phyloP scores from a whole-genome alignment of 495 filamentous ascomycete species.

The Ramalina intermedia region DNA sequence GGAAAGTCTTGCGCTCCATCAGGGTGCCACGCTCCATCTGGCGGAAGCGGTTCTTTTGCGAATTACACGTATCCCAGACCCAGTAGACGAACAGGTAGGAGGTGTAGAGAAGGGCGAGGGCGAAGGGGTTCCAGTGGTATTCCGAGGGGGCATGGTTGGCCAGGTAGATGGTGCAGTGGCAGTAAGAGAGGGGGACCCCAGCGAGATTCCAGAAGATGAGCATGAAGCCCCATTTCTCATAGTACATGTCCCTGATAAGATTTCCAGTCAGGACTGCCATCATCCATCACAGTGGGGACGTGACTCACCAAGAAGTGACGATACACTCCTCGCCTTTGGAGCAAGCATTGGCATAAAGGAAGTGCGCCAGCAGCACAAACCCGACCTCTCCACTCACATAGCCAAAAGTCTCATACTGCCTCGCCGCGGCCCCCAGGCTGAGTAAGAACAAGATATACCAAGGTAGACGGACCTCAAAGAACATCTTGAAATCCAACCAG shows the following conservation, averaged over 20 bases:
- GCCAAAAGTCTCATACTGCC: conserved; percentile 80
- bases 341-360: conserved; percentile 91
- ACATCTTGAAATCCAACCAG: conserved; percentile 97
- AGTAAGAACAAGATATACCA: conserved; percentile 90
- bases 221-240: conserved; percentile 99
- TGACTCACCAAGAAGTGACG: conserved; percentile 66
- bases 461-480: conserved; percentile 92
- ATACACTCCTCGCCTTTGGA: conserved; percentile 94
- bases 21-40: conserved; percentile 63
- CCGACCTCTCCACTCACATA: conserved; percentile 81
- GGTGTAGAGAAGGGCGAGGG: conserved; percentile 49
- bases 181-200: conserved; percentile 89
- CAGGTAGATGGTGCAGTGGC: conserved; percentile 90
- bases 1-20: conserved; percentile 67
- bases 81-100: conserved; percentile 80
- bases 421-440: conserved; percentile 59
- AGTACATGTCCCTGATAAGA: conserved; percentile 73
- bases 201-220: conserved; percentile 99
- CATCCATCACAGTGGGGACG: no score
- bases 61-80: conserved; percentile 83
- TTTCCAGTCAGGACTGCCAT: no score
- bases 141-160: conserved; percentile 72
- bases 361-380: conserved; percentile 88
- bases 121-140: conserved; percentile 63
- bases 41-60: conserved; percentile 91